Percentiles rank a stretch among this genome's conserved stretches.
phyloP scores from a whole-genome alignment of 169 alveolate genomes.

The Plasmodium berghei region DNA sequence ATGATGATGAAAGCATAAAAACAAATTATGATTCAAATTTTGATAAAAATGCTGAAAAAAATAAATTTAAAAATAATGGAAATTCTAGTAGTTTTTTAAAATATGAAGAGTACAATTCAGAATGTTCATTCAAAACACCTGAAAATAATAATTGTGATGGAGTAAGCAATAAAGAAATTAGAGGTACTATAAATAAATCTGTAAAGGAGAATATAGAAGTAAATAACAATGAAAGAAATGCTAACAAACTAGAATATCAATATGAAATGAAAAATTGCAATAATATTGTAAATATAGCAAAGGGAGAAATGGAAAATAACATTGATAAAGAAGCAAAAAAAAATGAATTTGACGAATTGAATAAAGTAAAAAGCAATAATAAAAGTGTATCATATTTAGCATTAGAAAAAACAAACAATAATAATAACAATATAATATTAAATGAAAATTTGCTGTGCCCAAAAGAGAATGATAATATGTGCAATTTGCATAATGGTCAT shows the following conservation, averaged over 20 bases:
- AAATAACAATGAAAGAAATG: neutral
- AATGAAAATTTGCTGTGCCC: conserved; percentile 8
- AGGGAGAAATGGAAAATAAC: neutral
- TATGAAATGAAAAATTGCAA: neutral
- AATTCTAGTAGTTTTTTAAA: conserved; percentile 11
- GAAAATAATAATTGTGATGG: conserved; percentile 13
- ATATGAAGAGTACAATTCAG: conserved; percentile 7
- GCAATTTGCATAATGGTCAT: conserved; percentile 4
- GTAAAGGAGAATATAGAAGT: neutral
- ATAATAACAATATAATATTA: conserved; percentile 10
- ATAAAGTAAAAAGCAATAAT: neutral
- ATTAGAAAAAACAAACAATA: conserved; percentile 6
- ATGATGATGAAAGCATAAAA: conserved; percentile 46
- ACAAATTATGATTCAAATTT: conserved; percentile 40
- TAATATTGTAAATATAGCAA: conserved; percentile 8
- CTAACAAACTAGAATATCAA: conserved; percentile 2
- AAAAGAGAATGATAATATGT: conserved; percentile 9
- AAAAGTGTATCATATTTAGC: neutral
- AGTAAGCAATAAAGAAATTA: conserved; percentile 7
- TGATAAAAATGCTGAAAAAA: conserved; percentile 9
- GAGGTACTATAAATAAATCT: neutral
- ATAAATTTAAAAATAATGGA: conserved; percentile 10
- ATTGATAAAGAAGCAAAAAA: neutral
- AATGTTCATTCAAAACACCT: neutral
- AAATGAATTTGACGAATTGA: conserved; percentile 1